Conservation (phyloP, 2,329 filamentous ascomycete genomes). For the Cercospora nicotianae region DNA sequence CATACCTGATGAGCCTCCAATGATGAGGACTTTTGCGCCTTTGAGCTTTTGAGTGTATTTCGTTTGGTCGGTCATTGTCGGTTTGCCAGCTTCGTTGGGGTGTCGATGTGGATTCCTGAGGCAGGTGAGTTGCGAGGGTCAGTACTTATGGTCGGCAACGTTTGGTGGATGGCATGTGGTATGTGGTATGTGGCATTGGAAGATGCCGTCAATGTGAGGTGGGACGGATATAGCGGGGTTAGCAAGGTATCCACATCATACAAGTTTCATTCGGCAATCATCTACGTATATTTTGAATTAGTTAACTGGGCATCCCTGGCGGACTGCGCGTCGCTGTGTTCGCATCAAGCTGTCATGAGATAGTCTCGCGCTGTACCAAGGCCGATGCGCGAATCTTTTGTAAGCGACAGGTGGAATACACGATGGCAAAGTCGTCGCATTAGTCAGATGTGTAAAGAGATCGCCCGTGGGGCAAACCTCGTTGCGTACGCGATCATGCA, state of each 20-base stretch:
- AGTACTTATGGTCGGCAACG: not conserved
- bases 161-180: not conserved
- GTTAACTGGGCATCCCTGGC: not conserved
- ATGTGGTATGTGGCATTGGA: not conserved
- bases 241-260: not conserved
- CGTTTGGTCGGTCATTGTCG: conserved; percentile 43
- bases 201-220: not conserved
- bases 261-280: not conserved
- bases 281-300: not conserved
- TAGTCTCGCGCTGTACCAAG: not conserved
- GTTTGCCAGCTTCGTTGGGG: not conserved
- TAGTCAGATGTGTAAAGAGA: not conserved
- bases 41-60: conserved; percentile 53
- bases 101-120: not conserved
- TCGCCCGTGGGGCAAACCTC: not conserved
- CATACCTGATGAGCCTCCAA: conserved; percentile 56
- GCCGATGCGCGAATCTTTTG: not conserved
- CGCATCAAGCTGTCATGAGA: not conserved
- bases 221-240: not conserved
- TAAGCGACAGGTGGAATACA: not conserved
- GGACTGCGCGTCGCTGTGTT: not conserved
- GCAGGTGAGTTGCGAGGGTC: not conserved
- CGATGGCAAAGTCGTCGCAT: not conserved
- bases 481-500: not conserved
- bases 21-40: conserved; percentile 55